Evolutionary conservation across 225 moss, liverwort and hornwort genomes (phyloP).

Genomic region (Asterella californica): DNA sequence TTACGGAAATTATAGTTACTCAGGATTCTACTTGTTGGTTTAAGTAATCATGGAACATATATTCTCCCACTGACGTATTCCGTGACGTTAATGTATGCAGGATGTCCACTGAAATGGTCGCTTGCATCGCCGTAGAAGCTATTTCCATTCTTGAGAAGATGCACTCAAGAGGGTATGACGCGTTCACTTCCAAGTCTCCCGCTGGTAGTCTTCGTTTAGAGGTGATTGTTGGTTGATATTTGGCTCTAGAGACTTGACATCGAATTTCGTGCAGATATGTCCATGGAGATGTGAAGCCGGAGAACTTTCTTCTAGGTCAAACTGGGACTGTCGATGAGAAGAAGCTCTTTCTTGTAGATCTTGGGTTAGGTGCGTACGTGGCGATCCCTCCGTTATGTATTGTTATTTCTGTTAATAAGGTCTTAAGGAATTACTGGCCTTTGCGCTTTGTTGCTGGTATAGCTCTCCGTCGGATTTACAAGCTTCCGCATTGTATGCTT

Average conservation of each 20-base stretch:
- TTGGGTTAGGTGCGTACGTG: constrained; percentile 68
- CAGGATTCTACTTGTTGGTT: not conserved
- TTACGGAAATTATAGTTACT: not conserved
- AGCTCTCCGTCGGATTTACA: too few species aligned
- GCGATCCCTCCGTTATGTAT: not conserved
- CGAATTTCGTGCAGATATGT: constrained; percentile 58
- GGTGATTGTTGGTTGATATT: not conserved
- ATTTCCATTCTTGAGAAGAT: constrained; percentile 99
- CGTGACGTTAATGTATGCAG: constrained; percentile 34
- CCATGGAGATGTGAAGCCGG: constrained; percentile 98
- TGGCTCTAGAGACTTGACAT: not conserved
- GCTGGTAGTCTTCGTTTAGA: not conserved
- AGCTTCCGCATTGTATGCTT: too few species aligned
- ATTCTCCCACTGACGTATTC: not conserved
- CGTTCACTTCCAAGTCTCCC: not conserved
- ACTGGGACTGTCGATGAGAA: constrained; percentile 79
- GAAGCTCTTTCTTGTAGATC: constrained; percentile 95
- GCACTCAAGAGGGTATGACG: constrained; percentile 76
- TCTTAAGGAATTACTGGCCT: too few species aligned
- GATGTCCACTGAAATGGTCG: constrained; percentile 99
- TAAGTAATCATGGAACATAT: not conserved
- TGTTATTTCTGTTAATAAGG: not conserved
- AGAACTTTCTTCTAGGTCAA: constrained; percentile 95
- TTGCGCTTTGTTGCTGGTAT: too few species aligned
- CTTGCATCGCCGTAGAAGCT: constrained; percentile 96